Percentiles rank a stretch among this genome's conserved stretches.
Evolutionary conservation across 1,139 yeast genomes (phyloP).

Genomic region (Magnusiomyces starmeri): DNA sequence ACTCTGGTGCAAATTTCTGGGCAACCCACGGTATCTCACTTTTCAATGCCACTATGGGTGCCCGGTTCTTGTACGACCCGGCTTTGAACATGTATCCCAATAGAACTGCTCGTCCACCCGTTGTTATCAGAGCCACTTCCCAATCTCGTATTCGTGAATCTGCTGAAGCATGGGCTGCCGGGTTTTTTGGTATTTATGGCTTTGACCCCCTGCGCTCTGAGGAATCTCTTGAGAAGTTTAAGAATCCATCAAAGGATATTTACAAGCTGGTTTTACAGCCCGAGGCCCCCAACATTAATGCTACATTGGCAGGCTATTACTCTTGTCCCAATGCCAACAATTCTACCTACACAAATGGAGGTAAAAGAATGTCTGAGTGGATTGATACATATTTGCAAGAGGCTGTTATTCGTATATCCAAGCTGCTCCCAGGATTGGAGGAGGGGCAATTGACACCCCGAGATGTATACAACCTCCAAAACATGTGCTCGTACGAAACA

Average conservation of each 20-base stretch:
- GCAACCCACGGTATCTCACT: conserved; percentile 36
- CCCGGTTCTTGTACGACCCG: conserved; percentile 22
- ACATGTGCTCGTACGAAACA: conserved; percentile 44
- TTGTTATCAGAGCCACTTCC: conserved; percentile 35
- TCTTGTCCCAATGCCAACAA: conserved; percentile 36
- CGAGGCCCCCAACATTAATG: conserved; percentile 35
- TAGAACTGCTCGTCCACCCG: conserved; percentile 32
- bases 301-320: conserved; percentile 38
- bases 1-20: conserved; percentile 37
- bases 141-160: conserved; percentile 38
- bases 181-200: conserved; percentile 38
- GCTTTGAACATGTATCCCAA: conserved; percentile 29
- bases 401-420: conserved; percentile 39
- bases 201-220: conserved; percentile 21
- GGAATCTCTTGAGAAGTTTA: conserved; percentile 12
- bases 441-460: conserved; percentile 30
- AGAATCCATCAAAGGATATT: conserved; percentile 16
- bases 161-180: conserved; percentile 41
- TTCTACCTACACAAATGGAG: conserved; percentile 22
- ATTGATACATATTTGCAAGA: conserved; percentile 34
- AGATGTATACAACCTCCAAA: conserved; percentile 39
- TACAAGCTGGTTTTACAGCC: conserved; percentile 32
- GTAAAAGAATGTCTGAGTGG: conserved; percentile 30
- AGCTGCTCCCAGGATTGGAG: conserved; percentile 38
- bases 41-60: conserved; percentile 29